These are phyloP conservation scores for Geosmithia putterillii DNA, from an alignment of 2,329 filamentous ascomycete genomes.

Conservation along the genomic window DNA sequence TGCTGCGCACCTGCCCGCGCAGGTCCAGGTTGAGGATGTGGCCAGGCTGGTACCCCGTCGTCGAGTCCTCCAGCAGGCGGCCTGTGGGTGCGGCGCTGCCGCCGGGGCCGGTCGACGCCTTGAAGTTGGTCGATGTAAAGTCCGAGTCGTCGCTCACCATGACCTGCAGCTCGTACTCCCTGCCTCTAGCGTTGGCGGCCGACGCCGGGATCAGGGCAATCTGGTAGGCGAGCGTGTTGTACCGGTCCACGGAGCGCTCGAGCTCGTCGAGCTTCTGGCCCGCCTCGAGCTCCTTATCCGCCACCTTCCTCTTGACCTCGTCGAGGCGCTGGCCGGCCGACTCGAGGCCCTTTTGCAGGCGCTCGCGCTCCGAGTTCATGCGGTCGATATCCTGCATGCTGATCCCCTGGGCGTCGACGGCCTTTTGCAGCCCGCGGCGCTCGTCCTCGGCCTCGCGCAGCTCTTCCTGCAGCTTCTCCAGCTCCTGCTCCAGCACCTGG, in stretches of 20 bases:
- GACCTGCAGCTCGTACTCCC: conserved; percentile 74
- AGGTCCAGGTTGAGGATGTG: conserved; percentile 85
- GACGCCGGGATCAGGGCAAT: conserved; percentile 79
- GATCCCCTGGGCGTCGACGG: conserved; percentile 86
- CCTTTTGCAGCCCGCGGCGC: conserved; percentile 63
- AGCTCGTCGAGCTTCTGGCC: conserved; percentile 79
- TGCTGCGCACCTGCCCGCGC: conserved; percentile 67
- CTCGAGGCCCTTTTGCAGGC: conserved; percentile 81
- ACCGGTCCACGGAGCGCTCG: conserved; percentile 79
- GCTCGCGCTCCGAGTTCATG: conserved; percentile 91
- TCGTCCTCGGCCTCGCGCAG: conserved; percentile 74
- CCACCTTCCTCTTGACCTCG: conserved; percentile 70
- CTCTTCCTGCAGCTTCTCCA: conserved; percentile 65
- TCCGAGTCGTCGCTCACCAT: conserved; percentile 68
- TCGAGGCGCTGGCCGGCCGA: conserved; percentile 64
- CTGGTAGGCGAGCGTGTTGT: conserved; percentile 91
- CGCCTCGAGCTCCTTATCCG: conserved; percentile 81
- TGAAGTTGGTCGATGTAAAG: conserved; percentile 54
- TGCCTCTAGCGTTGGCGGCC: conserved; percentile 73
- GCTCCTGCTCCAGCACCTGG: conserved; percentile 73
- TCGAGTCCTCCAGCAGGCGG: conserved; percentile 67
- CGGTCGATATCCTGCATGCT: conserved; percentile 98
- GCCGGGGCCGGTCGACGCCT: conserved; percentile 20
- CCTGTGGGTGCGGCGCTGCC: conserved; percentile 39
- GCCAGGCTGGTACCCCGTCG: conserved; percentile 79